Evolutionary conservation across 2,329 filamentous ascomycete species (phyloP).

Genomic region (Phialophora macrospora): DNA sequence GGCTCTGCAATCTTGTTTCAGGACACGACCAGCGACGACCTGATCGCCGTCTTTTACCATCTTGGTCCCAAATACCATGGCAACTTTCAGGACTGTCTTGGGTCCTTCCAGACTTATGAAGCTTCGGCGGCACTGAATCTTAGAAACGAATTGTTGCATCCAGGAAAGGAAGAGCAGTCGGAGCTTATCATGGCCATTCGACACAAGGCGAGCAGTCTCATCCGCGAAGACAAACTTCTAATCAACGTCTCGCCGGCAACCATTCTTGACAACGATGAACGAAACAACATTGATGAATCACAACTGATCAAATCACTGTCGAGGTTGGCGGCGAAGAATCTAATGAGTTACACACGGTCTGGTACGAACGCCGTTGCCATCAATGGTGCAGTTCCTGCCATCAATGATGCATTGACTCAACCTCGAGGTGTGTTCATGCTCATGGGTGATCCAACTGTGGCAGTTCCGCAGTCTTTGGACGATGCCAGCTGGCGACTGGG

Average conservation of each 20-base stretch:
- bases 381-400: conserved; percentile 83
- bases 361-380: conserved; percentile 80
- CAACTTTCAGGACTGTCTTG: conserved; percentile 95
- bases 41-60: conserved; percentile 86
- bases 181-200: conserved; percentile 90
- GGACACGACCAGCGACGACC: conserved; percentile 85
- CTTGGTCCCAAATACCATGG: conserved; percentile 90
- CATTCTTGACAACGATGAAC: conserved; percentile 79
- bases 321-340: conserved; percentile 68
- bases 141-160: conserved; percentile 86
- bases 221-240: conserved; percentile 80
- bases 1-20: conserved; percentile 89
- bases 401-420: conserved; percentile 86
- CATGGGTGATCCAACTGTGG: conserved; percentile 80
- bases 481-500: conserved; percentile 90
- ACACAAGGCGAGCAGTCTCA: conserved; percentile 77
- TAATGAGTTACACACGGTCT: conserved; percentile 72
- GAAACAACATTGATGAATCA: conserved; percentile 71
- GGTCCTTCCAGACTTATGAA: conserved; percentile 93
- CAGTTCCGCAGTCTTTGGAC: conserved; percentile 81
- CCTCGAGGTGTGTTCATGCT: conserved; percentile 80
- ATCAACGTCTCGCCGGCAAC: conserved; percentile 82
- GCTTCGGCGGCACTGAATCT: conserved; percentile 89
- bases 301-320: conserved; percentile 78
- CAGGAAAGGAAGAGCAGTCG: conserved; percentile 86